Base-by-base conservation (phyloP, 164 flowering plant species). In the Sedum album region DNA sequence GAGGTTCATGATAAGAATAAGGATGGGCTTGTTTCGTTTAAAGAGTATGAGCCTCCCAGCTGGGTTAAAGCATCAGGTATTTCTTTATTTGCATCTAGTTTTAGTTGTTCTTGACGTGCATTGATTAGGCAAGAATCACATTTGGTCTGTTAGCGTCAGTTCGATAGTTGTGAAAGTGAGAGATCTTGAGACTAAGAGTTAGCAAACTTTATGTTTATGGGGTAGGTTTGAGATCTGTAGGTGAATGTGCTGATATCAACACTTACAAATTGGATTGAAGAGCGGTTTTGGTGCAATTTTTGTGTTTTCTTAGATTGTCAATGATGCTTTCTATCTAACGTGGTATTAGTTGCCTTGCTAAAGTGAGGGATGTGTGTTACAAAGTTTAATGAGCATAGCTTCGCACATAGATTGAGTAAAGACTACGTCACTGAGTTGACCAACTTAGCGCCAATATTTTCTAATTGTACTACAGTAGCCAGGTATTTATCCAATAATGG, bases 1-100 rank as follows among this genome's bases (percentile, higher is more conserved):
- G 97, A 91, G 69, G 41, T 79, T 63, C 96, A 94, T 74, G 97
- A 94, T 69, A 94, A 90, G 80, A 90, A 94, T 62, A 81, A 70
- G 10, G 99, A 94, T 74, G 96, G 96, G 6, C 73, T 84, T 25
- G 79, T 94, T 25, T 84, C 97, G 1, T 90, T 81, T 48, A 69
- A 79, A 1, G 97, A 94, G 83, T 94, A 91, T 68, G 91, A 91
- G 23, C 86, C 99, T 0, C 96, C 99, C 14, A 78, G 80, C 57
- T 91, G 97, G 97, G 92, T 80, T 41, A 76, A 62, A 1, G 77
- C 70, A 61, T 66, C 89, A 66, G 98, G 98, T 93, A 2, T 6
- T 2, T 63, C 0, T 66, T 36, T 26, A 11, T 49, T 13, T 21
- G 9, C 26, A 51, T 21, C 26, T 51, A 41, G 46, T 41, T 41